Evolutionary conservation across 2,329 filamentous ascomycete genomes (phyloP).

Genomic region (Aspergillus sp.): DNA sequence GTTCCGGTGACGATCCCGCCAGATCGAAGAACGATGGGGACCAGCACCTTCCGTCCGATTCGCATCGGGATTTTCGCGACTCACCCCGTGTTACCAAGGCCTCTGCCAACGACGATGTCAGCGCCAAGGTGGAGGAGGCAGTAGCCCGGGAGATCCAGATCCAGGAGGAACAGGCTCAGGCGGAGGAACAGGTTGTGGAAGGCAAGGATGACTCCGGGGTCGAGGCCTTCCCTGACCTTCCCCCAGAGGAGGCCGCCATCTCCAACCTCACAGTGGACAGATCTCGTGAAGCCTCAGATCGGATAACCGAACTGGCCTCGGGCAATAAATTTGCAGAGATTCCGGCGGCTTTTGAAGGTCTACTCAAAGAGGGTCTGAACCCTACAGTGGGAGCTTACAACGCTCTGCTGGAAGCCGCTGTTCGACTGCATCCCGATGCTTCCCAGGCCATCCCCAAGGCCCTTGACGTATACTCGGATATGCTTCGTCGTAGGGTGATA

Average conservation of each 20-base stretch:
- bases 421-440: conserved; percentile 69
- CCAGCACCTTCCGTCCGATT: conserved; percentile 18
- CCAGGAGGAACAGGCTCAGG: conserved; percentile 44
- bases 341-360: conserved; percentile 79
- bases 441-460: conserved; percentile 83
- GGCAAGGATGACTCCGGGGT: conserved; percentile 15
- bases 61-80: conserved; percentile 47
- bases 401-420: conserved; percentile 73
- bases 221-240: conserved; percentile 21
- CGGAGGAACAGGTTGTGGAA: conserved; percentile 28
- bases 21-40: conserved; percentile 18
- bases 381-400: conserved; percentile 88
- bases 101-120: conserved; percentile 39
- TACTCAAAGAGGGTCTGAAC: conserved; percentile 72
- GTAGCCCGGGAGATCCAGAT: conserved; percentile 69
- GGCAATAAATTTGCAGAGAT: conserved; percentile 75
- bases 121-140: conserved; percentile 78
- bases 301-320: conserved; percentile 65
- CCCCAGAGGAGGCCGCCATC: conserved; percentile 32
- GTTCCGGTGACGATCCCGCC: conserved; percentile 34
- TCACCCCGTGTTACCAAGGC: conserved; percentile 55
- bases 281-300: conserved; percentile 64
- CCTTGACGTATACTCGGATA: conserved; percentile 90
- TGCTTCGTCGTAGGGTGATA: conserved; percentile 75
- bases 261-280: conserved; percentile 49